A percentile compares a stretch with the other conserved stretches of the same genome.
Conservation (phyloP, 169 alveolate genomes). For the Cystoisospora suis region DNA sequence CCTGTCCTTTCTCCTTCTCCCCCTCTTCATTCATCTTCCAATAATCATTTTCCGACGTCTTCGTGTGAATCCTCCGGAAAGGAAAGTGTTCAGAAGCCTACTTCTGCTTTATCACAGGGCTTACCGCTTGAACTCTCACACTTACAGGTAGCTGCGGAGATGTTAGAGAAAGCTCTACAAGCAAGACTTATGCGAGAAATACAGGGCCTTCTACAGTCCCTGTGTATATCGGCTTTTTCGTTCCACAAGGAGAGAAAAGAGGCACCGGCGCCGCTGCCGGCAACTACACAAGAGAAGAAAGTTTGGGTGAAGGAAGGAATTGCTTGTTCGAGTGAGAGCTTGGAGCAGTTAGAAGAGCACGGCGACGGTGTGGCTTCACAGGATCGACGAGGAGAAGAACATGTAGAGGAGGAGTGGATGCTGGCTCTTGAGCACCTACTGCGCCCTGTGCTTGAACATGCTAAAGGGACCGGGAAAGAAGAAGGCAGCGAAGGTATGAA, state of each 20-base stretch:
- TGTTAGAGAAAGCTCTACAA: neutral
- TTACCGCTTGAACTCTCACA: neutral
- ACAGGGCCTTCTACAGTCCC: neutral
- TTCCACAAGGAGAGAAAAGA: neutral
- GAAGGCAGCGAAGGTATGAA: neutral
- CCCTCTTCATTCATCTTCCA: no score
- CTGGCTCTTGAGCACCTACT: conserved; percentile 1
- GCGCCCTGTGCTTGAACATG: neutral
- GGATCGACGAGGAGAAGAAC: neutral
- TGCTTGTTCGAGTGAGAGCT: neutral
- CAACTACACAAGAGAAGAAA: neutral
- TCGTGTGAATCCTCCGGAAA: no score
- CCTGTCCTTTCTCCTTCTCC: no score
- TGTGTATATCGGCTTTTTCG: neutral
- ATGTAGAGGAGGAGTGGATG: conserved; percentile 12
- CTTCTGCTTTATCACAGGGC: no score
- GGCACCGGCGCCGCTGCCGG: neutral
- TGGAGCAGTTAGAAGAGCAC: neutral
- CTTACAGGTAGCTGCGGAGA: neutral
- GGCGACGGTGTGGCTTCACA: neutral
- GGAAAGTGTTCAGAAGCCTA: no score
- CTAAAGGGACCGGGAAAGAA: neutral
- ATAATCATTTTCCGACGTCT: no score
- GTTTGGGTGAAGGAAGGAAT: neutral
- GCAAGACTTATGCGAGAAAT: conserved; percentile 20